A percentile compares a stretch with the other conserved stretches of the same genome.
Evolutionary conservation across 805 yeast genomes (phyloP).

Genomic region (Candida patagonica): DNA sequence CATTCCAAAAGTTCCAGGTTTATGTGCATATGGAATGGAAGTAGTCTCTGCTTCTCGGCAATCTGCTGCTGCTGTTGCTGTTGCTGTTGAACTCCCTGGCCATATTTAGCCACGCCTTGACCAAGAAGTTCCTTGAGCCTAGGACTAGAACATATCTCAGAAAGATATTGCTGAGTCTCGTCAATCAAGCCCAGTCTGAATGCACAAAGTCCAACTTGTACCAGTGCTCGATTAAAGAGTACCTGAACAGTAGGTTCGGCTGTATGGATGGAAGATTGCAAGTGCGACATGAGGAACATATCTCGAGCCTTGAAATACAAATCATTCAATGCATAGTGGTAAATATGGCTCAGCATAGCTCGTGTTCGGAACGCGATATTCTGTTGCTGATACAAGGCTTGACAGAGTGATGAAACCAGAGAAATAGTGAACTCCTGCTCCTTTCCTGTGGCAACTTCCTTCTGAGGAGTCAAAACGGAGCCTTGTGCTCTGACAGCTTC

Average conservation of each 20-base stretch:
- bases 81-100: slow-evolving; percentile 26
- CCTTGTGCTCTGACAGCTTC: slow-evolving; percentile 13
- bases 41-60: slow-evolving; percentile 62
- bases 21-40: slow-evolving; percentile 98
- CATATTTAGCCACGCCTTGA: slow-evolving; percentile 74
- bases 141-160: slow-evolving; percentile 78
- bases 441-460: slow-evolving; percentile 25
- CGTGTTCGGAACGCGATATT: slow-evolving; percentile 65
- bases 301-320: slow-evolving; percentile 79
- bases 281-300: slow-evolving; percentile 75
- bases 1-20: slow-evolving; percentile 91
- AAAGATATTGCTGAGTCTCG: slow-evolving; percentile 79
- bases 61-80: slow-evolving; percentile 5
- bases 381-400: slow-evolving; percentile 55
- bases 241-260: slow-evolving; percentile 85
- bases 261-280: slow-evolving; percentile 72
- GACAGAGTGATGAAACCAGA: slow-evolving; percentile 56
- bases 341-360: slow-evolving; percentile 77
- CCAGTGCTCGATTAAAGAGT: slow-evolving; percentile 88
- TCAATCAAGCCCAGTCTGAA: slow-evolving; percentile 80
- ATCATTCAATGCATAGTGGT: slow-evolving; percentile 85
- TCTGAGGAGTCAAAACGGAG: slow-evolving; percentile 29
- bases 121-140: slow-evolving; percentile 89
- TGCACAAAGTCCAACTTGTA: slow-evolving; percentile 92
- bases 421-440: slow-evolving; percentile 34